Percentiles rank a stretch among this genome's conserved stretches.
phyloP scores from a whole-genome alignment of 2,329 filamentous ascomycete genomes.

The Aureobasidium sp. region DNA sequence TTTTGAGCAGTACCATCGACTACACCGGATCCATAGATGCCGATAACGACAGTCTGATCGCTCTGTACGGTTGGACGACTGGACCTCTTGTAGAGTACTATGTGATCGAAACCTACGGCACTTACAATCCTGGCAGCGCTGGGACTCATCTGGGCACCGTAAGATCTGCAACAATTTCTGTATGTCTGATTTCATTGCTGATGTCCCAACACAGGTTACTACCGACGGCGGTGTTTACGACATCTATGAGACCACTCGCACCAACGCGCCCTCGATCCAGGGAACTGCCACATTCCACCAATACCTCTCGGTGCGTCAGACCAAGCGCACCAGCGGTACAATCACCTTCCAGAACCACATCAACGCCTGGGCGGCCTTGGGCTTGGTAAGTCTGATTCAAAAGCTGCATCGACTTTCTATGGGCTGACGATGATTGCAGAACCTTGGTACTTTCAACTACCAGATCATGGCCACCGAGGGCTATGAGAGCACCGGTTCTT shows the following conservation, averaged over 20 bases:
- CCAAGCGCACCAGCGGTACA: conserved; percentile 45
- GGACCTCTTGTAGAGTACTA: conserved; percentile 54
- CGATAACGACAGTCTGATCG: conserved; percentile 47
- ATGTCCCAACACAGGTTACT: conserved; percentile 28
- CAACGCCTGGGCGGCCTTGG: conserved; percentile 45
- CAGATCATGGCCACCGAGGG: conserved; percentile 45
- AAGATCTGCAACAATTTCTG: not conserved
- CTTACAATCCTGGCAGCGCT: conserved; percentile 36
- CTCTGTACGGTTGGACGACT: conserved; percentile 53
- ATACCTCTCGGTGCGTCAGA: conserved; percentile 47
- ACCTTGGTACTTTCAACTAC: conserved; percentile 46
- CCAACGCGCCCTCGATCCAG: conserved; percentile 43
- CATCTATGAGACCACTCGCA: conserved; percentile 44
- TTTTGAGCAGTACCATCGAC: conserved; percentile 38
- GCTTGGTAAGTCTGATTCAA: conserved; percentile 28
- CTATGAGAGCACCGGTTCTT: conserved; percentile 34
- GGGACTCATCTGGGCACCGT: conserved; percentile 43
- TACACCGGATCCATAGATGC: conserved; percentile 44
- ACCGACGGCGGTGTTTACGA: conserved; percentile 49
- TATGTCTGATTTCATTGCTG: not conserved
- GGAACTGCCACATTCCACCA: conserved; percentile 50
- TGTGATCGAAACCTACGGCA: conserved; percentile 48
- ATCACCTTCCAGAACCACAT: conserved; percentile 48
- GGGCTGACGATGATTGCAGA: conserved; percentile 13
- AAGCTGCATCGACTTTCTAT: too few species aligned